Conservation (phyloP, 495 filamentous ascomycete species). For the Neurospora sublineolata region DNA sequence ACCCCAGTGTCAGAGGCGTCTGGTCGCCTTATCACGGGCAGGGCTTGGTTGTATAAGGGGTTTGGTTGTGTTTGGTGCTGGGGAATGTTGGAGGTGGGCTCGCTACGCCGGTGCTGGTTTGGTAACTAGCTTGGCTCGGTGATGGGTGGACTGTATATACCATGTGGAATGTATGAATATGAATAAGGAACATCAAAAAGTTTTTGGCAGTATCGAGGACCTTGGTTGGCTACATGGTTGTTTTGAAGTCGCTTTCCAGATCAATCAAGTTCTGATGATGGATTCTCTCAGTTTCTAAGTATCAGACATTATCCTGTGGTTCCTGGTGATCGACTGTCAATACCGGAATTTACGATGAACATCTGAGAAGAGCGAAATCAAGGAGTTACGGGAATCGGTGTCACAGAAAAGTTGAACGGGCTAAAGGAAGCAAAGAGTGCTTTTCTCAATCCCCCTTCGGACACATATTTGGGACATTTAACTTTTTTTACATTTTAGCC, state of each 20-base stretch:
- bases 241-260: background rate
- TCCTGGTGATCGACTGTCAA: background rate
- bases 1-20: slow-evolving; percentile 85
- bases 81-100: background rate
- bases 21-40: slow-evolving; percentile 87
- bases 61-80: background rate
- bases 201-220: background rate
- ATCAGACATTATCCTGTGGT: background rate
- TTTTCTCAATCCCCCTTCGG: background rate
- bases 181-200: background rate
- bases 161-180: background rate
- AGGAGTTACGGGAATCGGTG: background rate
- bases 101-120: background rate
- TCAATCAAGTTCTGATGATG: background rate
- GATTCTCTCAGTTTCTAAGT: background rate
- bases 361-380: background rate
- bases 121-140: background rate
- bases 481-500: background rate
- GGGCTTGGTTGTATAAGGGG: slow-evolving; percentile 28
- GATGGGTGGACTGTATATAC: background rate
- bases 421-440: background rate
- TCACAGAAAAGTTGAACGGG: background rate
- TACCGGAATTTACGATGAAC: background rate
- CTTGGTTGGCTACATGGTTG: background rate
- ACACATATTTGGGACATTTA: background rate